Conservation (phyloP, 1,139 yeast species). For the Lodderomyces margitis region DNA sequence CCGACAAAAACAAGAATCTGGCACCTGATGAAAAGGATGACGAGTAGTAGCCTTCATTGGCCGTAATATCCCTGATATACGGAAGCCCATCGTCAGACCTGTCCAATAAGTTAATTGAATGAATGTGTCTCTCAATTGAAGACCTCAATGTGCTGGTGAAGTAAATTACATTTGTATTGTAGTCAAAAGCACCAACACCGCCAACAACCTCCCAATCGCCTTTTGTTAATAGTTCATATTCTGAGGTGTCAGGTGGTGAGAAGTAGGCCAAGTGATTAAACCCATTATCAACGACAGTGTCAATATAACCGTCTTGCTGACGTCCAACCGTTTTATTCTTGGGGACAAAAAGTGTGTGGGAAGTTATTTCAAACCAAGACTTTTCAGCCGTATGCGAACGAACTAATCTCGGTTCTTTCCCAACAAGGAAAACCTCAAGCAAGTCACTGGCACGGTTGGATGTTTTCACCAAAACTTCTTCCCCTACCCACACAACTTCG, state of each 20-base stretch:
- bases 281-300: conserved; percentile 51
- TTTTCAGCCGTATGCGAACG: conserved; percentile 40
- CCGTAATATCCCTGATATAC: conserved; percentile 49
- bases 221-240: conserved; percentile 40
- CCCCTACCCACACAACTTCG: conserved; percentile 46
- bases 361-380: conserved; percentile 78
- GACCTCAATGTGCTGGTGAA: conserved; percentile 50
- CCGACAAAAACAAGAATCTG: conserved; percentile 56
- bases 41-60: conserved; percentile 62
- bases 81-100: conserved; percentile 23
- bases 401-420: conserved; percentile 27
- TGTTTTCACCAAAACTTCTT: conserved; percentile 34
- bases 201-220: conserved; percentile 57
- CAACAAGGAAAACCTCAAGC: conserved; percentile 39
- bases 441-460: conserved; percentile 48
- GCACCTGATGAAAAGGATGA: conserved; percentile 71
- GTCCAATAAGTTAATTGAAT: conserved; percentile 42
- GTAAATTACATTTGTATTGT: conserved; percentile 40
- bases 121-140: conserved; percentile 53
- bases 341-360: conserved; percentile 69
- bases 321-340: conserved; percentile 47
- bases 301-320: conserved; percentile 51
- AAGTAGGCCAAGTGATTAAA: conserved; percentile 58
- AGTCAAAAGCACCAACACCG: conserved; percentile 49
- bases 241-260: conserved; percentile 48